Conservation (phyloP, 371 early-diverging fungal genomes). For the Mortierella sp. region DNA sequence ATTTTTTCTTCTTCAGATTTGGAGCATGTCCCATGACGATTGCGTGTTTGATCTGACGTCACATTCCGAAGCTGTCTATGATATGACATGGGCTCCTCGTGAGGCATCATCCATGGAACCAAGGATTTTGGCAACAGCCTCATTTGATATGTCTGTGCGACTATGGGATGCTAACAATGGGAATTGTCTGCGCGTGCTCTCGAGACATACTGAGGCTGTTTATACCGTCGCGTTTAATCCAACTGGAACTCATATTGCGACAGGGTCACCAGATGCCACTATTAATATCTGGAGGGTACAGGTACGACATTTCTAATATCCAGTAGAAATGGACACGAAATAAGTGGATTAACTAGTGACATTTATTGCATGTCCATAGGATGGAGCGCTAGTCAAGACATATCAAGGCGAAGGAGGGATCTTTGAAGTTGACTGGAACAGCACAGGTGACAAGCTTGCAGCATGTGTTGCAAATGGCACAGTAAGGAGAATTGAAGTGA, state of each 20-base stretch:
- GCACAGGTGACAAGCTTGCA: constrained; percentile 62
- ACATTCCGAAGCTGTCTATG: constrained; percentile 37
- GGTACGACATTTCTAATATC: constrained; percentile 54
- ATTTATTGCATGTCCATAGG: constrained; percentile 41
- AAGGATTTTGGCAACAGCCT: constrained; percentile 81
- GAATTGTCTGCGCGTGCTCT: constrained; percentile 78
- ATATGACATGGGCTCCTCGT: constrained; percentile 55
- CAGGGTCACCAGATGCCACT: constrained; percentile 88
- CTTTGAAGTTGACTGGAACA: constrained; percentile 83
- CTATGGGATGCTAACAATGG: constrained; percentile 90
- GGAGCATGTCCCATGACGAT: constrained; percentile 84
- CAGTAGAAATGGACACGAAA: neutral
- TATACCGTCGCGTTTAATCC: constrained; percentile 91
- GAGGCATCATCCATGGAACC: constrained; percentile 54
- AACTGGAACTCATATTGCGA: constrained; percentile 85
- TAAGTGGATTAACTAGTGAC: constrained; percentile 3
- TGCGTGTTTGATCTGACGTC: constrained; percentile 63
- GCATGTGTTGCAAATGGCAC: constrained; percentile 58
- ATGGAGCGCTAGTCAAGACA: constrained; percentile 75
- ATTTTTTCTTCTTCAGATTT: constrained; percentile 62
- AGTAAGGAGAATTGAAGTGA: constrained; percentile 27
- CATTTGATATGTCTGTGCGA: constrained; percentile 91
- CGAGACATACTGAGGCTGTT: constrained; percentile 84
- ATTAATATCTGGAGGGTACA: constrained; percentile 86
- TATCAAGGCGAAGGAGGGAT: constrained; percentile 79